These are phyloP conservation scores for Populus hybrid DNA, from an alignment of 441 rosid species.

Conservation along the genomic window DNA sequence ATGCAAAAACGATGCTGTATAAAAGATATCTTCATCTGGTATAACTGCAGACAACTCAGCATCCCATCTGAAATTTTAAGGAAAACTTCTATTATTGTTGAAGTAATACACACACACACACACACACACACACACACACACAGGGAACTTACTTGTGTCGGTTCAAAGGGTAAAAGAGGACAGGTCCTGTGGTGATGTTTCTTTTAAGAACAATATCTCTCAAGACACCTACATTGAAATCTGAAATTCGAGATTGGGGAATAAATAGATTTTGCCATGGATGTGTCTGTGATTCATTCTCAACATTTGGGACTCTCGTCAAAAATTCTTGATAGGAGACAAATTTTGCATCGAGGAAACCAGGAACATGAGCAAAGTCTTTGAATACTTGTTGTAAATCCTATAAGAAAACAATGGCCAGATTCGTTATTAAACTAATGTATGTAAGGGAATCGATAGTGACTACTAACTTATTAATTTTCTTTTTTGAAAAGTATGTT, in stretches of 20 bases:
- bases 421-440: too few species aligned
- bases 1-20: constrained; percentile 55
- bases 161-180: constrained; percentile 75
- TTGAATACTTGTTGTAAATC: constrained; percentile 36
- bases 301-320: constrained; percentile 55
- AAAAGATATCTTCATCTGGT: constrained; percentile 78
- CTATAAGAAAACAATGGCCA: constrained; percentile 23
- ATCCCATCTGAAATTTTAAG: constrained; percentile 58
- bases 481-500: too few species aligned
- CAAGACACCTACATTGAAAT: constrained; percentile 61
- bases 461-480: too few species aligned
- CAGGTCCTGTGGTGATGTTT: constrained; percentile 56
- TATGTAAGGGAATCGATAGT: too few species aligned
- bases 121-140: too few species aligned
- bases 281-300: constrained; percentile 49
- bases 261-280: constrained; percentile 86
- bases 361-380: constrained; percentile 34
- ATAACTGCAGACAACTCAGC: constrained; percentile 54
- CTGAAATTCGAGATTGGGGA: constrained; percentile 59
- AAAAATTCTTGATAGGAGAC: constrained; percentile 60
- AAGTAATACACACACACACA: neutral
- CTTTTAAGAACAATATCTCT: constrained; percentile 52
- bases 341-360: constrained; percentile 39
- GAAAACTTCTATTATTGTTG: neutral
- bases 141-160: constrained; percentile 44